phyloP scores from a whole-genome alignment of 306 rosid genomes.

The Prunus persica region DNA sequence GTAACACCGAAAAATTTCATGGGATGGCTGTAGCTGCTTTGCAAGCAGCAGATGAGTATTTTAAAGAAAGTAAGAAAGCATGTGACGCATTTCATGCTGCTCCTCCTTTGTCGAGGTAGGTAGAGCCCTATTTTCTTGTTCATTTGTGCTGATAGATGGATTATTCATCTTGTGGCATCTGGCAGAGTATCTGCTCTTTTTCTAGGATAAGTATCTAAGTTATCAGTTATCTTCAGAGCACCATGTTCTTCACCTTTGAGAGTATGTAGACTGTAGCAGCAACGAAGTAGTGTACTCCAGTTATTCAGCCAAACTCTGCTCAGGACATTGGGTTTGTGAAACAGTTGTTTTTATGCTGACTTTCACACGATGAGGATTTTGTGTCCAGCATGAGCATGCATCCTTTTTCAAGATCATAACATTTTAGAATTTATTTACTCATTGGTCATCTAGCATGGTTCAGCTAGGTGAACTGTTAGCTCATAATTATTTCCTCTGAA shows the following conservation, averaged over 20 bases:
- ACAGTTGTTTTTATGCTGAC: not conserved
- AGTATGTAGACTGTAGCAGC: not conserved
- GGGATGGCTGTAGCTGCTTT: constrained; percentile 99
- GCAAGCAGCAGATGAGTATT: constrained; percentile 95
- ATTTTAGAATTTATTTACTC: not conserved
- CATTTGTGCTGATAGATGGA: not conserved
- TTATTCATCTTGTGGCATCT: not conserved
- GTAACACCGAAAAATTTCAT: constrained; percentile 92
- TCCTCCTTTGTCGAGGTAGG: constrained; percentile 80
- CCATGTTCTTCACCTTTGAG: not conserved
- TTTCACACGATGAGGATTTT: not conserved
- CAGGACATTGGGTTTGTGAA: not conserved
- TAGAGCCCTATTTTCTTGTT: not conserved
- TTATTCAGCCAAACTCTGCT: not conserved
- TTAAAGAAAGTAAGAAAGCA: constrained; percentile 89
- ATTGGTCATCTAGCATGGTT: not conserved
- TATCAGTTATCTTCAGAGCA: not conserved
- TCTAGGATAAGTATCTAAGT: not conserved
- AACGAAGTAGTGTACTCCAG: not conserved
- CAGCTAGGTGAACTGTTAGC: not conserved
- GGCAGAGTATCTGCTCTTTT: not conserved
- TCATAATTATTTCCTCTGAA: not conserved
- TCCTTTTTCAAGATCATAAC: not conserved
- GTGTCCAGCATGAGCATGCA: not conserved
- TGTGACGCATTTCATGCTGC: constrained; percentile 69